These are phyloP conservation scores for Didymella glomerata DNA, from an alignment of 2,329 filamentous ascomycete species.

Conservation along the genomic window DNA sequence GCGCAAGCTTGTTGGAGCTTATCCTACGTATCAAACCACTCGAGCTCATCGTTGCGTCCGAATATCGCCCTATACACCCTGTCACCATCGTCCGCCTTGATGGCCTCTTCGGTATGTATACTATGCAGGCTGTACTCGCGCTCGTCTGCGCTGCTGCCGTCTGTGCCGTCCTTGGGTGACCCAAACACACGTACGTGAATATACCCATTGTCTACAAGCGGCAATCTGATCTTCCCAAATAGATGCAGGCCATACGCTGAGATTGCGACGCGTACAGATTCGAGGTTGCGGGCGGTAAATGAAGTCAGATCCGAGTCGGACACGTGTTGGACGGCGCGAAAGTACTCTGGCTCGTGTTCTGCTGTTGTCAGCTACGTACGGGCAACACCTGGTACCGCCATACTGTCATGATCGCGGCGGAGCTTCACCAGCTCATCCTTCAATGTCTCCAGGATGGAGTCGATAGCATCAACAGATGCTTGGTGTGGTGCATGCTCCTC, in stretches of 20 bases:
- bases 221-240: conserved; percentile 42
- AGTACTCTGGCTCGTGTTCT: conserved; percentile 52
- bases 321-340: conserved; percentile 50
- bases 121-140: conserved; percentile 46
- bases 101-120: conserved; percentile 47
- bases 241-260: conserved; percentile 47
- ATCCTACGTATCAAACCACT: conserved; percentile 48
- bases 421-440: conserved; percentile 47
- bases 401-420: conserved; percentile 49
- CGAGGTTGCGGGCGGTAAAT: conserved; percentile 39
- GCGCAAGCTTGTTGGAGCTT: neutral
- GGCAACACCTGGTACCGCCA: neutral
- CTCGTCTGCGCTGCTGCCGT: conserved; percentile 43
- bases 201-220: conserved; percentile 36
- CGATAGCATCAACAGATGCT: conserved; percentile 47
- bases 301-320: conserved; percentile 49
- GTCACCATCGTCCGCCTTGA: conserved; percentile 42
- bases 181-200: conserved; percentile 47
- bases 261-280: conserved; percentile 39
- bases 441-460: conserved; percentile 41
- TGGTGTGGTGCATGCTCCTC: conserved; percentile 46
- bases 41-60: conserved; percentile 38
- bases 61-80: conserved; percentile 46
- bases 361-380: neutral
- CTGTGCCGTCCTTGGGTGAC: conserved; percentile 45